Evolutionary conservation across 331 rosid genomes (phyloP), one percentile per base, ranked within the genome.

Genomic region (Erythrophleum ivorense): DNA sequence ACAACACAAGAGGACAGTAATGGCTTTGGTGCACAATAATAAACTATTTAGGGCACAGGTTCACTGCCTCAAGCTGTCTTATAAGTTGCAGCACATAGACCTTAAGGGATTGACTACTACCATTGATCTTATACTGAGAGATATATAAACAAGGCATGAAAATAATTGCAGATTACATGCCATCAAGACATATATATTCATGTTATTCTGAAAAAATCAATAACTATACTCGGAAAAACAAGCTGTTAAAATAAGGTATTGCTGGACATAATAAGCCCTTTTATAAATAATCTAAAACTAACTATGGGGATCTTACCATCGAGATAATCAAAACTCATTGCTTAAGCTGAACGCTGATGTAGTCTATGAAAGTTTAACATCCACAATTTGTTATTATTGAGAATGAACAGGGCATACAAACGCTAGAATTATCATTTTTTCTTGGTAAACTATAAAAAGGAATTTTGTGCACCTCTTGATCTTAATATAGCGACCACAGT

Each of bases 1-100:
- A 71, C 83, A 55, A 13, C 70, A 65, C 45, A 72, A 48, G 69
- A 66, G 33, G 50, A 64, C n/a, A 71, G 49, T 65, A 38, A 71
- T 53, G 59, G 55, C 73, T 75, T 80, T 36, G 16, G 64, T 64
- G 52, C 9, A 71, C 70, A 33, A 54, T 70, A 72, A 62, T 29
- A 24, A 13, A 53, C 52, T 19, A 10, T 13, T 67, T 41, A 5
- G 38, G 43, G 79, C 11, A 63, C 13, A 21, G 1, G 52, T 76
- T 21, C 65, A 36, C 43, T 36, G 34, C 18, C 72, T 55, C 62
- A 66, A 62, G 76, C 49, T 40, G 24, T 46, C 67, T 41, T 71
- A 31, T 36, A 15, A 69, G 34, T 53, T 46, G 69, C 34, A 82
- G 40, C 29, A 31, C 43, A n/a, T 4, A 70, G 63, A 79, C 21